Evolutionary conservation across 1,139 yeast genomes (phyloP), one percentile per base, ranked within the genome.

Genomic region (Scheffersomyces cryptocercus): DNA sequence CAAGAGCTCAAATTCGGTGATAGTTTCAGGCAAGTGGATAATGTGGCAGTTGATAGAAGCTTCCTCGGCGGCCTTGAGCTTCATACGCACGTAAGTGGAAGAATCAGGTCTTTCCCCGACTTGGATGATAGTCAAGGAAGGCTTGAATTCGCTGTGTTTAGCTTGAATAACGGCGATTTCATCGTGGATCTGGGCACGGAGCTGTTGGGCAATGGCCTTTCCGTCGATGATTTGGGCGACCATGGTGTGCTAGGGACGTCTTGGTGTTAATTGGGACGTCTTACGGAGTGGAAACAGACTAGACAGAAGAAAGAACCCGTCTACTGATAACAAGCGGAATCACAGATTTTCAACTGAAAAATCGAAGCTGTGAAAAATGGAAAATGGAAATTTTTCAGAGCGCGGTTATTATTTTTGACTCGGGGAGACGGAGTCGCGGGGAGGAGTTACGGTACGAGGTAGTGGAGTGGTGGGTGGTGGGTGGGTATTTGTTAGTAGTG

Each of bases 31-130:
- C 55, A 89, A 75, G 49, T 80, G 82, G 56, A 85, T 71, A 49
- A 88, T 75, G 41, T 80, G 75, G 63, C 96, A 90, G 29, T 73
- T 74, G 52, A 93, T 85, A 47, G 84, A 82, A 32, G 96, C 93
- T 61, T 88, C 95, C 52, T 77, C 71, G 29, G 98, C 97, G 26
- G 98, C 97, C 71, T 85, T 88, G 54, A 88, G 74, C 73, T 93
- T 93, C 96, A 93, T 91, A 54, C 85, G 82, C 45, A 93, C 97
- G 67, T 93, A 93, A n/a, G 97, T 88, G 40, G 88, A 77, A 10
- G 97, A 89, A 64, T 93, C 99, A 33, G 88, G 91, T 59, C 98
- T 79, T 39, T 73, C 76, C 39, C 98, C 98, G 26, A 93, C 95
- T 70, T 93, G 99, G 53, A 93, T 77, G 54, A 93, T 91, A 42